Base-by-base conservation (phyloP, 257 asterid genomes). In the Solanum pennellii region DNA sequence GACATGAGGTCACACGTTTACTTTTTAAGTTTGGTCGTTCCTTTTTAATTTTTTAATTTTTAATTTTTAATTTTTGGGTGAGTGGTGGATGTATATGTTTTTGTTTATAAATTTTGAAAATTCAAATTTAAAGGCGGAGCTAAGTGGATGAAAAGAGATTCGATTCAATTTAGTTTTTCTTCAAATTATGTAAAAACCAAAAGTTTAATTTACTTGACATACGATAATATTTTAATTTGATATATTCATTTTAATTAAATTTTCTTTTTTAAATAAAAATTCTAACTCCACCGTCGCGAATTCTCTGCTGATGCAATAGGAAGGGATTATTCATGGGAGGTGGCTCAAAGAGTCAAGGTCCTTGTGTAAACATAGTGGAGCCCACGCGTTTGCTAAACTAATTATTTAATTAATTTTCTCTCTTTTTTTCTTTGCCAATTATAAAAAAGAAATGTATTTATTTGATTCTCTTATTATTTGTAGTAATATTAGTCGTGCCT, bases 251-350 rank as follows among this genome's bases (percentile, higher is more conserved):
- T 1, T 11, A 3, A 39, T 21, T 39, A 14, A 29, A 8, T 2
- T 6, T 37, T 37, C 31, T 15, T 1, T 31, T 13, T n/a, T 13
- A 14, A 6, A 9, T 2, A 3, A 52, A 37, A 35, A 35, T 74
- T 71, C 4, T 12, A 1, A 23, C n/a, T 75, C 0, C 33, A 5
- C 8, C 14, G 1, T 0, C 37, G 0, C 1, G 0, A 31, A 7
- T 71, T 71, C 33, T 2, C 8, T 0, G 11, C 1, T 31, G 7
- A 69, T 69, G 7, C 41, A 74, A 12, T 39, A 74, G n/a, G 35
- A 39, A 41, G 12, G 59, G 59, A 23, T 75, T 18, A 35, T 13
- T 39, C 35, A 75, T 76, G 39, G 13, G 25, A 20, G 5, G 12
- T 56, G 21, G 65, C 65, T 56, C 65, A 56, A 56, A 7, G n/a